These are phyloP conservation scores for Nigrospora osmanthi DNA, from an alignment of 2,329 filamentous ascomycete species.

Conservation along the genomic window DNA sequence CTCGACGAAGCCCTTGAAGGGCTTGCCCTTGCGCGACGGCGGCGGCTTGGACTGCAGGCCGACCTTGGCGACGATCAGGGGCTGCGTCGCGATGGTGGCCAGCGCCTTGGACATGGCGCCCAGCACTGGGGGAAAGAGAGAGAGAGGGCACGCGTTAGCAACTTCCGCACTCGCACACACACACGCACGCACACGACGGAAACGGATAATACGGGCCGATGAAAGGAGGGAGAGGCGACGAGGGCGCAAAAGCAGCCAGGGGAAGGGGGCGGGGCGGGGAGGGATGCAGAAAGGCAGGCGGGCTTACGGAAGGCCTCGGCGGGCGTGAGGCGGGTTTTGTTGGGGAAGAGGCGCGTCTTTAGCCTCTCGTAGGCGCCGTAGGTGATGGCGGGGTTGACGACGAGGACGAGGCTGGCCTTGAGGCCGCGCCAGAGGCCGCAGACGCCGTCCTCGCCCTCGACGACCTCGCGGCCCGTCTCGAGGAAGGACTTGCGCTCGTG, in stretches of 20 bases:
- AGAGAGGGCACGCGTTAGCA: background rate
- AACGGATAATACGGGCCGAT: too few relatives aligned
- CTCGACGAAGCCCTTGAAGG: slow-evolving; percentile 87
- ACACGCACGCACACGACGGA: background rate
- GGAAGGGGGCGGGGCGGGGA: too few relatives aligned
- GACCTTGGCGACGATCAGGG: slow-evolving; percentile 95
- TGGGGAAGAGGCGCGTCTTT: slow-evolving; percentile 69
- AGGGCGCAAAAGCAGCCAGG: too few relatives aligned
- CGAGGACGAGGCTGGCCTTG: slow-evolving; percentile 90
- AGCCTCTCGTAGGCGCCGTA: slow-evolving; percentile 94
- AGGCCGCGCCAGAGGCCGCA: slow-evolving; percentile 88
- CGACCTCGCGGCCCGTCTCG: slow-evolving; percentile 81
- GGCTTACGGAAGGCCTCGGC: slow-evolving; percentile 86
- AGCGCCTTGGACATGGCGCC: slow-evolving; percentile 89
- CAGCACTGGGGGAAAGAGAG: slow-evolving; percentile 56
- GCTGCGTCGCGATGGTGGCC: slow-evolving; percentile 87
- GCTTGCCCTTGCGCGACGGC: slow-evolving; percentile 73
- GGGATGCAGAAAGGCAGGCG: background rate
- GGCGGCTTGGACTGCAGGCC: slow-evolving; percentile 91
- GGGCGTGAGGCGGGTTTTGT: slow-evolving; percentile 65
- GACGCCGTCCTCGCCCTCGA: slow-evolving; percentile 84
- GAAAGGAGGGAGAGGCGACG: too few relatives aligned
- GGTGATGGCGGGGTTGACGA: slow-evolving; percentile 94
- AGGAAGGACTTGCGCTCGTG: slow-evolving; percentile 77
- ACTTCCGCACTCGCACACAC: background rate